These are phyloP conservation scores for Vitis vinifera DNA, from an alignment of 164 flowering plant genomes.

Conservation along the genomic window ASM3070453v1 NC_081818.1:15941001-15941500, in stretches of 20 bases:
- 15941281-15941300: background rate
- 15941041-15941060: conserved; percentile 78
- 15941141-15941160: conserved; percentile 46
- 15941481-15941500: conserved; percentile 80
- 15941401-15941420: conserved; percentile 79
- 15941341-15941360: conserved; percentile 84
- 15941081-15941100: conserved; percentile 77
- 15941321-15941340: background rate
- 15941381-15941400: conserved; percentile 87
- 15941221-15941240: background rate
- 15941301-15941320: background rate
- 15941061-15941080: conserved; percentile 85
- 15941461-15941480: conserved; percentile 84
- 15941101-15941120: conserved; percentile 81
- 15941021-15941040: background rate
- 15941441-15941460: conserved; percentile 87
- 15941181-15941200: conserved; percentile 57
- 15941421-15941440: conserved; percentile 89
- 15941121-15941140: conserved; percentile 36
- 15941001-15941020: background rate
- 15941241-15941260: background rate
- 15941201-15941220: conserved; percentile 31
- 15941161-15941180: conserved; percentile 29
- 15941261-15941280: too few species aligned
- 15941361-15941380: conserved; percentile 73